Base-by-base conservation (phyloP, 2,329 filamentous ascomycete species). In the Ciborinia camelliae region DNA sequence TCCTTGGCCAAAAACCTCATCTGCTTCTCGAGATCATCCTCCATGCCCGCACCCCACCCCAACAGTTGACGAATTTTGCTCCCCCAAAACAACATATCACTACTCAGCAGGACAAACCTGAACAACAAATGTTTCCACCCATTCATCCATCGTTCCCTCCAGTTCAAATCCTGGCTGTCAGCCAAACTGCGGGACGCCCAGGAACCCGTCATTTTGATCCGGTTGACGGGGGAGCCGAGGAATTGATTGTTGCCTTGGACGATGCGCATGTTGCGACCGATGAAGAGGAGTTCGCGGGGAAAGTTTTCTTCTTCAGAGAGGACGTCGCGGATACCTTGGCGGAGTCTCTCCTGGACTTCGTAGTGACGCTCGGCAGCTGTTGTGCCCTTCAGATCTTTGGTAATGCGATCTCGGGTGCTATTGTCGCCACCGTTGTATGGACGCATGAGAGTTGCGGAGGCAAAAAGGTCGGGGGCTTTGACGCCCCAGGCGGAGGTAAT, bases 1-100 rank as follows among this genome's bases (percentile, higher is more conserved):
- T 96, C 93, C 75, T 90, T 91, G 0, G 93, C 94, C 82, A 97
- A 90, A 65, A 83, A 85, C 77, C 85, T 88, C 92, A 98, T 96
- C 71, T 89, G 85, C 73, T 85, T 84, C 80, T 98, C 95, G 67
- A 98, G 87, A 75, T 94, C 92, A 74, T 97, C 94, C 75, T 98
- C 95, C 90, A 98, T 95, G 0, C 93, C 93, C 12, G 87, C 83
- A 0, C 93, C 92, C 3, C 87, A 77, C 0, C 91, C 90, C 15
- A 97, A 74, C 75, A 85, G 84, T 79, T 98, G 93, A 70, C 86
- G 84, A 8, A 96, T 59, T 78, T 90, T 91, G 71, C 87, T 89
- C 71, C 89, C 90, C 76, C 90, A 96, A 76, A 97, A 99, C 14
- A 89, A 85, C 0, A 96, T 74, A 76, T 98, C 95, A 20, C 87